Conservation (phyloP, 108 stramenopile species). For the Asterionellopsis glacialis region DNA sequence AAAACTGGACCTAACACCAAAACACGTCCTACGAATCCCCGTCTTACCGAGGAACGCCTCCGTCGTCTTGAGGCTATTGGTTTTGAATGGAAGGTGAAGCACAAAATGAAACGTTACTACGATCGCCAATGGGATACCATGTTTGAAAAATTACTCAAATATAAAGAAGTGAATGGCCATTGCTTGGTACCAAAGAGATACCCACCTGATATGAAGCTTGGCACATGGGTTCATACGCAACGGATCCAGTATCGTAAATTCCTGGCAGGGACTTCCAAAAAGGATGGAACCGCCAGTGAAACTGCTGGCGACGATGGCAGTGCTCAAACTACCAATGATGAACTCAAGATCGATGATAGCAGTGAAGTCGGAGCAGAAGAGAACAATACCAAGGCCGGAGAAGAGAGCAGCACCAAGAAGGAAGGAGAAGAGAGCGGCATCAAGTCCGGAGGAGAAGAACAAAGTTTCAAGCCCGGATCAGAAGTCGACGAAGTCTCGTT, state of each 20-base stretch:
- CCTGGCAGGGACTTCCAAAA: constrained; percentile 20
- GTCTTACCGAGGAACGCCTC: constrained; percentile 53
- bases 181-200: constrained; percentile 54
- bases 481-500: constrained; percentile 17
- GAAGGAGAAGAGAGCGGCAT: not conserved
- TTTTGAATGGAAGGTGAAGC: constrained; percentile 63
- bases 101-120: constrained; percentile 50
- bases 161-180: constrained; percentile 36
- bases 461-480: not conserved
- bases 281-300: not conserved
- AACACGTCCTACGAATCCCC: constrained; percentile 22
- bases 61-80: constrained; percentile 55
- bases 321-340: not conserved
- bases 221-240: constrained; percentile 48
- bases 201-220: constrained; percentile 34
- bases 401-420: not conserved
- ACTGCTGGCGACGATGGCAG: constrained; percentile 4
- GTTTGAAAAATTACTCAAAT: constrained; percentile 43
- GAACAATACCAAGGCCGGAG: not conserved
- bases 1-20: not conserved
- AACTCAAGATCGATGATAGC: not conserved
- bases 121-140: constrained; percentile 53
- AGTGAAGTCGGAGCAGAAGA: not conserved
- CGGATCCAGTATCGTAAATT: constrained; percentile 50
- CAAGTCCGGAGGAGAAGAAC: constrained; percentile 3